Base-by-base conservation (phyloP, 352 stramenopile species). In the Lagenidium sp. region DNA sequence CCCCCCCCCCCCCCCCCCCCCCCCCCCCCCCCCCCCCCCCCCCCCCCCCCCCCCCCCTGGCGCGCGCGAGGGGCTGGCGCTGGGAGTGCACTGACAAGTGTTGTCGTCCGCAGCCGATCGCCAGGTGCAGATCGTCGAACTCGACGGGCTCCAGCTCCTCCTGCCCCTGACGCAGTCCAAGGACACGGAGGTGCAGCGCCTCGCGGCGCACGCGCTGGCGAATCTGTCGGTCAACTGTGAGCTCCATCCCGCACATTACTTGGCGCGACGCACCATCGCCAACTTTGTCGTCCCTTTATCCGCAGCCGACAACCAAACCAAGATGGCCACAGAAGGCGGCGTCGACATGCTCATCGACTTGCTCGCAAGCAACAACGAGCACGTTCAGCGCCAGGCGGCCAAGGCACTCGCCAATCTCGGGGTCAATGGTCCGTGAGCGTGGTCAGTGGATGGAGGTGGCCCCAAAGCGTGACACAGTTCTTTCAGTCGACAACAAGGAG, bases 301-400 rank as follows among this genome's bases (percentile, higher is more conserved):
- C n/a, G n/a, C 47, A 96, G 85, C 82, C 15, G 85, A 97, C 41
- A 97, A 97, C 47, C 91, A 97, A 66, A 85, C 81, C 37, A 82
- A 85, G 48, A 97, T 97, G 85, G 88, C 90, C 29, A 87, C 84
- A 6, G 84, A 97, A 38, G 90, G 88, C 40, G 90, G 85, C 22
- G 94, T 97, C 44, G 86, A 97, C 49, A 96, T 96, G 78, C 64
- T 98, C 20, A 92, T 98, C 36, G 64, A 88, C 28, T 66, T 98
- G n/a, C 59, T 98, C 16, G 53, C 68, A 21, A 93, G 63, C 40
- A 47, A 57, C 11, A 89, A 91, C 41, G 79, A 95, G 40, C 82
- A 96, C 45, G 83, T 97, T 16, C 87, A 97, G 57, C 71, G 90
- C 8, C 90, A 98, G 55, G 86, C 88, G 6, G 85, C 90, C 13